Evolutionary conservation across 257 asterid species (phyloP).

Genomic region (Gentiana straminea): DNA sequence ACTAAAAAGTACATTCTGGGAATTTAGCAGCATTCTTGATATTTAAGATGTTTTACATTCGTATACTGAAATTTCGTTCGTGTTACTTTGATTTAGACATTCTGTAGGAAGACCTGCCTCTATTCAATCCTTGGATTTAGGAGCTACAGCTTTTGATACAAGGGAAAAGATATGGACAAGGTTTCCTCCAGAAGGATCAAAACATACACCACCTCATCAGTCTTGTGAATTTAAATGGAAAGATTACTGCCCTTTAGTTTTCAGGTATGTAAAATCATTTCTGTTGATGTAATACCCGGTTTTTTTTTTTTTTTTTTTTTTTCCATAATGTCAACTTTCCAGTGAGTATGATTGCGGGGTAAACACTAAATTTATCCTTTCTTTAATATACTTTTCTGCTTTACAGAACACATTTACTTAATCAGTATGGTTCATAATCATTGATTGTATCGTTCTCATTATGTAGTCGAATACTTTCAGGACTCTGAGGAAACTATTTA

Average conservation of each 20-base stretch:
- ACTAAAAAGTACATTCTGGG: too few species aligned
- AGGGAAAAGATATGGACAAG: slow-evolving; percentile 73
- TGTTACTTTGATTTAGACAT: slow-evolving; percentile 44
- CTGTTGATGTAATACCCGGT: too few species aligned
- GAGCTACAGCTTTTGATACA: slow-evolving; percentile 57
- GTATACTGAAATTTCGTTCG: slow-evolving; percentile 17
- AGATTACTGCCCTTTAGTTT: slow-evolving; percentile 84
- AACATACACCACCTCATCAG: slow-evolving; percentile 87
- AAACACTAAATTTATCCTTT: too few species aligned
- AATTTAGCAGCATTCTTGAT: too few species aligned
- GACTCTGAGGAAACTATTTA: slow-evolving; percentile 67
- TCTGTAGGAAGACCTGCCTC: slow-evolving; percentile 85
- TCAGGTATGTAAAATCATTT: slow-evolving; percentile 37
- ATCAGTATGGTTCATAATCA: slow-evolving; percentile 5
- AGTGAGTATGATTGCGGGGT: background rate
- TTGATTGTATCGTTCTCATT: background rate
- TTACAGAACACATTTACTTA: background rate
- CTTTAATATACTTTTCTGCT: too few species aligned
- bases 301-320: too few species aligned
- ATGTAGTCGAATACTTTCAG: slow-evolving; percentile 27
- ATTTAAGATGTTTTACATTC: background rate
- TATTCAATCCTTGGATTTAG: slow-evolving; percentile 53
- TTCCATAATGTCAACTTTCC: background rate
- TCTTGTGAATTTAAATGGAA: slow-evolving; percentile 90
- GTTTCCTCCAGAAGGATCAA: slow-evolving; percentile 84